Base-by-base conservation (phyloP, 2,329 filamentous ascomycete genomes). In the Cercospora canescens region DNA sequence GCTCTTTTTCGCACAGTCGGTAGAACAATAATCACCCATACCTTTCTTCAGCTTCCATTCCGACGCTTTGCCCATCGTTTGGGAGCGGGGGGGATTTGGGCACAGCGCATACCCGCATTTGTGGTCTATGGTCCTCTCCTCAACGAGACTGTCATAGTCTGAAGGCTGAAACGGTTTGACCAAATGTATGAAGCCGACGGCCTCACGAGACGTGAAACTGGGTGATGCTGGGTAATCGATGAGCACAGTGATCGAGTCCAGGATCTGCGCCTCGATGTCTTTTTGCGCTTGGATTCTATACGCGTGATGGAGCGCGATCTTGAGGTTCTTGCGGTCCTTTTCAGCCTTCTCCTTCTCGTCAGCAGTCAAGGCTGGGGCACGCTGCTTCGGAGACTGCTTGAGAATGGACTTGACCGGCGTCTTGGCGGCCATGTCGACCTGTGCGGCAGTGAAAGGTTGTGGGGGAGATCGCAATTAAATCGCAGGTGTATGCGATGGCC, bases 31-130 rank as follows among this genome's bases (percentile, higher is more conserved):
- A 79, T 89, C 91, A 80, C 95, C 92, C 16, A 94, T 79, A 74
- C 92, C 88, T 70, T 88, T 87, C 61, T 85, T 87, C 66, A 91
- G 90, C 81, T 89, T 94, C 69, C 88, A 87, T 16, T 88, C 89
- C 1, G 84, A 85, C 11, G 82, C 80, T 16, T 83, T 80, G 60
- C 86, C 83, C 34, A 83, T 83, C 34, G 66, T 71, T 26, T 67
- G 62, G 24, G 64, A 63, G 3, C 85, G 82, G 41, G 88, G 88
- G n/a, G 87, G 84, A 16, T 84, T 85, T 0, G 87, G 80, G 78
- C 95, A 99, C 30, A 98, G 84, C 0, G 87, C 84, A 77, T 97
- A 98, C 1, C 93, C 95, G 80, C 95, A 99, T 21, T 87, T 84
- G 50, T 86, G 87, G 72, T 92, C 89, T 70, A 92, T 90, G 77